Base-by-base conservation (phyloP, 345 rosid species). In the Camelina laxa region DNA sequence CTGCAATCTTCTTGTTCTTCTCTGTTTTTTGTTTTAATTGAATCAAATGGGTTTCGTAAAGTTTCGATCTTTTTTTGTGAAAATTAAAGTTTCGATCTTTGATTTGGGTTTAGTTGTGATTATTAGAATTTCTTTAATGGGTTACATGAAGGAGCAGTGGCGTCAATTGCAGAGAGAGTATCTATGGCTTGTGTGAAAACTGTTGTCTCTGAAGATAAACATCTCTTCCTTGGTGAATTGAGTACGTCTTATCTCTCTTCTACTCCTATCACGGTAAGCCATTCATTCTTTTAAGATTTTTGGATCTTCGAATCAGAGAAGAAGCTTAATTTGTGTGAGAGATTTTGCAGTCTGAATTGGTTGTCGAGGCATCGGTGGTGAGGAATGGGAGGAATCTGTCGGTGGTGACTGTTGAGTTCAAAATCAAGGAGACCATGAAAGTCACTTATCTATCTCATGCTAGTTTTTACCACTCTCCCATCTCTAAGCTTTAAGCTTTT, bases 351-450 rank as follows among this genome's bases (percentile, higher is more conserved):
- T 76, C 69, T 38, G 86, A 81, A 80, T 15, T 89, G 83, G 50
- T 82, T 21, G 83, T 87, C n/a, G 88, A 92, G 5, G 96, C 81
- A 49, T 72, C 88, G 8, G 78, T 87, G 17, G 84, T 84, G 63
- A 85, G 87, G 82, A 84, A 87, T n/a, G 96, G 96, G 75, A 90
- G 88, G 70, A 90, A 89, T 64, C 47, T 91, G 70, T 85, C 88
- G 4, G 82, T 85, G 16, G 87, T 90, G 61, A 75, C 79, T 6
- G 60, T 87, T 39, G 89, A 83, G 35, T 87, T 87, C 73, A 91
- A 81, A 74, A 76, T 85, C 75, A 85, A 81, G 72, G 67, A 84
- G 39, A 74, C 88, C 13, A 81, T 65, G 68, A 84, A 85, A 78
- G 83, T 89, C 62, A 79, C 80, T 9, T 85, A 73, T 30, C 60